These are phyloP conservation scores for Didymella pomorum DNA, from an alignment of 2,329 filamentous ascomycete genomes.

Conservation along the genomic window DNA sequence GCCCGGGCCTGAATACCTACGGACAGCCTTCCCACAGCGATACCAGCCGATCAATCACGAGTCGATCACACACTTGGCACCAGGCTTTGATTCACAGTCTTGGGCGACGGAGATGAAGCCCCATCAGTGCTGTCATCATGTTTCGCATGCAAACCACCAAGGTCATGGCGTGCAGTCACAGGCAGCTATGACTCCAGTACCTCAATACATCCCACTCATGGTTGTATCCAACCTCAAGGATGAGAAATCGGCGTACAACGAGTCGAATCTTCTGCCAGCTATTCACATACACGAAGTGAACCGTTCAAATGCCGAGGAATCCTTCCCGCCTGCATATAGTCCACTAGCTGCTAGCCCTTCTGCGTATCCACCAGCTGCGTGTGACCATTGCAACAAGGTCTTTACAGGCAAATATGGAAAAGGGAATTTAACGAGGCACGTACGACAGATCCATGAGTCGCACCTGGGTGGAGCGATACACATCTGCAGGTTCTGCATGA, in stretches of 20 bases:
- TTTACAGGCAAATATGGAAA: conserved; percentile 14
- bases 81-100: background rate
- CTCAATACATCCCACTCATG: background rate
- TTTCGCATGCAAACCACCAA: background rate
- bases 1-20: background rate
- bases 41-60: background rate
- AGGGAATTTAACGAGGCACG: conserved; percentile 12
- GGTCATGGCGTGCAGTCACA: background rate
- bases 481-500: conserved; percentile 6
- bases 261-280: background rate
- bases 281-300: background rate
- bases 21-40: background rate
- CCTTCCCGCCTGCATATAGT: conserved; percentile 3
- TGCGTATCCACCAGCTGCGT: background rate
- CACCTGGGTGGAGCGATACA: background rate
- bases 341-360: background rate
- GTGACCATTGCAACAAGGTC: conserved; percentile 1
- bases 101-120: background rate
- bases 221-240: background rate
- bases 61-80: background rate
- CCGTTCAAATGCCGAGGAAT: background rate
- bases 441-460: conserved; percentile 8
- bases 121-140: background rate
- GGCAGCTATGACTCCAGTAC: background rate
- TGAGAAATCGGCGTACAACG: background rate